phyloP scores from a whole-genome alignment of 305 asterid species.

The Fraxinus floribunda region DNA sequence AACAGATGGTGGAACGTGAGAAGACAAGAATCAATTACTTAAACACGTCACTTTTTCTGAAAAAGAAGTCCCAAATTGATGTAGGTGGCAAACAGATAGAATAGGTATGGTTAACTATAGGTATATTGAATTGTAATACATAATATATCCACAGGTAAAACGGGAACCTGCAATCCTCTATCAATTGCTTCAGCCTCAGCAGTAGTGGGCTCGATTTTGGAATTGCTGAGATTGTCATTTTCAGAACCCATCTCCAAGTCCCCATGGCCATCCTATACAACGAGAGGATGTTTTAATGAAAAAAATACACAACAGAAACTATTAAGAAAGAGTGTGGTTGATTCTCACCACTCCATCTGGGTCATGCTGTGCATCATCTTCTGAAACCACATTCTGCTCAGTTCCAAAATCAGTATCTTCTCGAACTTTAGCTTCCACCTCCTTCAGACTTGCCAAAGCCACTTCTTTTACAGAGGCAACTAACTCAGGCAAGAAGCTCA shows the following conservation, averaged over 20 bases:
- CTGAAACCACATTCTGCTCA: constrained; percentile 32
- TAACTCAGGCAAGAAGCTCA: constrained; percentile 63
- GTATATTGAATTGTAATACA: background rate
- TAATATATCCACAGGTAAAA: constrained; percentile 16
- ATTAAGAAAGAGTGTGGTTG: background rate
- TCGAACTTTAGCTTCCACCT: constrained; percentile 53
- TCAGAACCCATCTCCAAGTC: constrained; percentile 75
- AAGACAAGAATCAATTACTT: background rate
- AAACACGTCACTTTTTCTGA: background rate
- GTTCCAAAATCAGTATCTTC: constrained; percentile 34
- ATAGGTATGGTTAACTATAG: background rate
- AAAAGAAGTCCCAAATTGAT: background rate
- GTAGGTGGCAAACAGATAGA: background rate
- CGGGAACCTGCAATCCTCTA: constrained; percentile 82
- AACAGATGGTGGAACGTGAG: constrained; percentile 14
- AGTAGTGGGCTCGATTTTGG: constrained; percentile 83
- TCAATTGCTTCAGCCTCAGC: constrained; percentile 95
- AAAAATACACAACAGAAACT: background rate
- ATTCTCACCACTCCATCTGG: constrained; percentile 58
- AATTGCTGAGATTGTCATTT: constrained; percentile 50
- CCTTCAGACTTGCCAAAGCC: constrained; percentile 51
- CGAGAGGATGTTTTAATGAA: constrained; percentile 3
- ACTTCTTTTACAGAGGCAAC: constrained; percentile 63
- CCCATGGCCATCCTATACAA: constrained; percentile 55
- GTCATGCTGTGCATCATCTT: constrained; percentile 47